Evolutionary conservation across 305 asterid genomes (phyloP).

Genomic region (Caryopteris hybrid): DNA sequence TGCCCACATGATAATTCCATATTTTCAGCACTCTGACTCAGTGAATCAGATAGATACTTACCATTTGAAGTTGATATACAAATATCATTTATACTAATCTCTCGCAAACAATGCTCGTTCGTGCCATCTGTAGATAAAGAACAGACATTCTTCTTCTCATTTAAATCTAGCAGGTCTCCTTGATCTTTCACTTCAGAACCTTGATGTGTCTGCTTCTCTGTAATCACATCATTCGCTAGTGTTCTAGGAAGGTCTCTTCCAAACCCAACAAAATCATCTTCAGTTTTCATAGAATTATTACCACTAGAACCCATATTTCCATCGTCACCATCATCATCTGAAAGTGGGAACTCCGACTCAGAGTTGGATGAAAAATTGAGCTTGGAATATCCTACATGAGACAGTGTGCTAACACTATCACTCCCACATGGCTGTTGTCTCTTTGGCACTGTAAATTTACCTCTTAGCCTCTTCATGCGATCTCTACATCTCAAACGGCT

Average conservation of each 20-base stretch:
- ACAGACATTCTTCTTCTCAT: slow-evolving; percentile 15
- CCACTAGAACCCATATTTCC: neutral
- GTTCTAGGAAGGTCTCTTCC: slow-evolving; percentile 6
- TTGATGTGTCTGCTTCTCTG: too few relatives aligned
- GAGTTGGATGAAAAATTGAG: slow-evolving; percentile 63
- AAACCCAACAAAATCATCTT: slow-evolving; percentile 2
- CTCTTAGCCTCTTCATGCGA: slow-evolving; percentile 54
- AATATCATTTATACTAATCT: slow-evolving; percentile 29
- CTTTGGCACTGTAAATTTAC: slow-evolving; percentile 40
- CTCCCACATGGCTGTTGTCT: slow-evolving; percentile 13
- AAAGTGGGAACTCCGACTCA: slow-evolving; percentile 55
- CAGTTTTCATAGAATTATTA: neutral
- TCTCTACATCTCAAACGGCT: slow-evolving; percentile 61
- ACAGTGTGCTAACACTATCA: slow-evolving; percentile 27
- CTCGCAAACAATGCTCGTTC: slow-evolving; percentile 20
- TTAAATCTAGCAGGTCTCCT: slow-evolving; percentile 25
- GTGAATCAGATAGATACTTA: slow-evolving; percentile 10
- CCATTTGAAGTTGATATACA: slow-evolving; percentile 13
- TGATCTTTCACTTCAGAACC: slow-evolving; percentile 29
- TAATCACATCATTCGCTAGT: slow-evolving; percentile 10
- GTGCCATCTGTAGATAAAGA: neutral
- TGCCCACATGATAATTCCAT: too few relatives aligned
- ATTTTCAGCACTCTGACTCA: slow-evolving; percentile 7
- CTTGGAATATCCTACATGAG: slow-evolving; percentile 62
- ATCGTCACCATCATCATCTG: slow-evolving; percentile 53